These are phyloP conservation scores for Cyclaneusma minus DNA, from an alignment of 2,329 filamentous ascomycete species.

Conservation along the genomic window DNA sequence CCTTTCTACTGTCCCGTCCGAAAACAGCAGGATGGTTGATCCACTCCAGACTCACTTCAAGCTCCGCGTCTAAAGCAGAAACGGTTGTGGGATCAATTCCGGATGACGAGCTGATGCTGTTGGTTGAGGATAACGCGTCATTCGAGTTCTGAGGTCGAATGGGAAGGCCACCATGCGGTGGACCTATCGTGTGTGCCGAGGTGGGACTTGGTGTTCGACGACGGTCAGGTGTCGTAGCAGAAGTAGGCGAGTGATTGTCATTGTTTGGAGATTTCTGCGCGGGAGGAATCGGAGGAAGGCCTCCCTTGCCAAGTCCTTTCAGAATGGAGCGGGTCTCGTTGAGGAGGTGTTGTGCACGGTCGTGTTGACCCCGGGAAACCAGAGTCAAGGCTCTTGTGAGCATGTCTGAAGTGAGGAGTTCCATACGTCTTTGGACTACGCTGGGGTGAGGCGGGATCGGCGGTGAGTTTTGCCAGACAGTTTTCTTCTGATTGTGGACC, in stretches of 20 bases:
- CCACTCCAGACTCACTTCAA: constrained; percentile 88
- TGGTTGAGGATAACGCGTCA: constrained; percentile 27
- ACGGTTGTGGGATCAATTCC: constrained; percentile 79
- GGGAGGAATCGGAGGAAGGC: constrained; percentile 75
- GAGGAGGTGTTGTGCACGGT: constrained; percentile 81
- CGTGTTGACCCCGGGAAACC: constrained; percentile 81
- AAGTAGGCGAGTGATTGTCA: constrained; percentile 12
- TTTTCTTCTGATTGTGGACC: constrained; percentile 42
- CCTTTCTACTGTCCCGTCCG: constrained; percentile 83
- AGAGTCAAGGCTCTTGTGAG: constrained; percentile 81
- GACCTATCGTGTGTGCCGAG: constrained; percentile 21
- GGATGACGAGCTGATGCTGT: constrained; percentile 40
- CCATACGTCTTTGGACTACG: constrained; percentile 94
- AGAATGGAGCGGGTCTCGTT: constrained; percentile 90
- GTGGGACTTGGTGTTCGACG: constrained; percentile 24
- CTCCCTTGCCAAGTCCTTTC: constrained; percentile 89
- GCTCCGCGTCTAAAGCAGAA: constrained; percentile 73
- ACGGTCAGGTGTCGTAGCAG: constrained; percentile 17
- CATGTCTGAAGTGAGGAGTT: constrained; percentile 95
- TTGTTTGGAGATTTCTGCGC: constrained; percentile 20
- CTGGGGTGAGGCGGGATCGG: constrained; percentile 90
- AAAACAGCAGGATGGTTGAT: constrained; percentile 95
- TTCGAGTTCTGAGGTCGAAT: constrained; percentile 23
- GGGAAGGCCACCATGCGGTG: no score
- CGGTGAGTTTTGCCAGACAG: constrained; percentile 49